Evolutionary conservation across 768 basidiomycete species (phyloP), one percentile per base, ranked within the genome.

Genomic region (Cantharellus anzutake): DNA sequence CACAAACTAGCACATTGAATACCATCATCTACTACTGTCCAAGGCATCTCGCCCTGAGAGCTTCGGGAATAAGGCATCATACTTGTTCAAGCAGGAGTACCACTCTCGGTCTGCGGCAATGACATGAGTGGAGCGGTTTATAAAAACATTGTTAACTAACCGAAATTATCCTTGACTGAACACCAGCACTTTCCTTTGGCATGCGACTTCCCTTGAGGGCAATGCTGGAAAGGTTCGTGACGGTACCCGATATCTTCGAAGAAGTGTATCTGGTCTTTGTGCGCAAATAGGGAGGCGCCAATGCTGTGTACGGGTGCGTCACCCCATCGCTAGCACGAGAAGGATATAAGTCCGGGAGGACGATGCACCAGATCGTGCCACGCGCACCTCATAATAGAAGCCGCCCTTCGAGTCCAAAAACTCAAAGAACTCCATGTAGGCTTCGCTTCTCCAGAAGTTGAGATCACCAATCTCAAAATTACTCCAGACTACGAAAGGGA

Each of bases 231-330:
- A 5, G 91, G 90, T 65, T 89, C 83, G 66, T 97, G 92, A 41
- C 82, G 78, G 68, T 96, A 98, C 2, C 89, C 93, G 57, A 98
- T 88, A 67, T 97, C 91, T 63, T 84, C 79, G 76, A 97, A 97
- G 74, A 89, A 98, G 70, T 96, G 88, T 50, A 97, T 82, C 70
- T 90, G 86, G 16, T 89, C 84, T 68, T 87, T 92, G 68, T 77
- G 78, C 0, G 89, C 84, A 64, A 97, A 87, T 4, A 98, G 74
- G 0, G 93, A 84, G 0, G 85, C 92, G 41, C 86, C 94, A 60
- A 97, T 91, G 59, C 83, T 86, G 67, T 91, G 88, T 4, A 91
- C 80, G 0, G 86, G 87, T 0, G 94, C 94, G 72, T 96, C 93
- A 56, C 94, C 94, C 90, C 90, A 91, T 41, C 89, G 81, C 80